Evolutionary conservation across 2,329 filamentous ascomycete species (phyloP).

Genomic region (Aspergillus hiratsukae): DNA sequence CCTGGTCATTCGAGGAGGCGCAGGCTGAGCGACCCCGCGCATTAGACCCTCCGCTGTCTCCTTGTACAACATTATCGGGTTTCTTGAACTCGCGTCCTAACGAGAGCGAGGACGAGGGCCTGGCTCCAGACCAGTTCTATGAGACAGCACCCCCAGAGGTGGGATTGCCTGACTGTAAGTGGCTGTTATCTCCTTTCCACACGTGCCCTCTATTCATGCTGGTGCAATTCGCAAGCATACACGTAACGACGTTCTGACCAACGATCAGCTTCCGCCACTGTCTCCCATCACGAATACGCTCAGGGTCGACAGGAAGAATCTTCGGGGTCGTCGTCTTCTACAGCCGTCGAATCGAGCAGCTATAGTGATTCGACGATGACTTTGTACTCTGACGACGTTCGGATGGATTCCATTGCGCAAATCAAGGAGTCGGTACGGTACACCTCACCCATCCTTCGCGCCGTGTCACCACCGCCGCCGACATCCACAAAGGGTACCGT

Average conservation of each 20-base stretch:
- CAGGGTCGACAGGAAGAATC: constrained; percentile 21
- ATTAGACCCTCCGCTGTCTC: constrained; percentile 35
- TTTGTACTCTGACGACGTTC: constrained; percentile 25
- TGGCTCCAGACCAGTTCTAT: constrained; percentile 14
- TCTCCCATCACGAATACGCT: constrained; percentile 20
- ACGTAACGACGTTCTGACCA: constrained; percentile 9
- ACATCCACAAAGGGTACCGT: constrained; percentile 22
- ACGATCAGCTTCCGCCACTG: constrained; percentile 15
- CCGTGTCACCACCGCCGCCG: constrained; percentile 19
- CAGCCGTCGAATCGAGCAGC: constrained; percentile 32
- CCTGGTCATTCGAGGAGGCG: constrained; percentile 41
- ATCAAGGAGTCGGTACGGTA: constrained; percentile 31
- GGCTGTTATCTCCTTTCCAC: neutral
- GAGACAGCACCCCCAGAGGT: constrained; percentile 11
- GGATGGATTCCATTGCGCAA: constrained; percentile 25
- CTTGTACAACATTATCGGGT: constrained; percentile 28
- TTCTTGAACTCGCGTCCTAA: constrained; percentile 18
- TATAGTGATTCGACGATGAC: constrained; percentile 34
- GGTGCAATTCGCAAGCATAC: neutral
- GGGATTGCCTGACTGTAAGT: constrained; percentile 17
- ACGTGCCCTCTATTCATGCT: neutral
- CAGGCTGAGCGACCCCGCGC: constrained; percentile 33
- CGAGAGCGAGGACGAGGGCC: constrained; percentile 15
- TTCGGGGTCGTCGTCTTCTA: constrained; percentile 33
- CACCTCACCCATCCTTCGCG: constrained; percentile 27